A percentile compares a stretch with the other conserved stretches of the same genome.
Conservation (phyloP, 2,329 filamentous ascomycete species). For the Furcasterigmium furcatum region DNA sequence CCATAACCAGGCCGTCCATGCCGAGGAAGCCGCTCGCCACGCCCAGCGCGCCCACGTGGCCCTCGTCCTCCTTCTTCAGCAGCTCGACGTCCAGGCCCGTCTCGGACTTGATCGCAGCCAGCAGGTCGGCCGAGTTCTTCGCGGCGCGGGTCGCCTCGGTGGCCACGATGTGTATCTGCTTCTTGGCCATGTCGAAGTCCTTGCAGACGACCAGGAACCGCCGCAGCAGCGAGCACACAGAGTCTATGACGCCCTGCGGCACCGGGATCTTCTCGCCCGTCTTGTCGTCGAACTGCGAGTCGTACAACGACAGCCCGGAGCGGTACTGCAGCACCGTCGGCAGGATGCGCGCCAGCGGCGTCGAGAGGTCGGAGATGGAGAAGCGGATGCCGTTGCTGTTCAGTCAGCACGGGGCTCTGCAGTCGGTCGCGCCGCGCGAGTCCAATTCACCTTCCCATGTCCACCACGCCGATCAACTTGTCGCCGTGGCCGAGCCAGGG, state of each 20-base stretch:
- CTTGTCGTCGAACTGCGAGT: conserved; percentile 24
- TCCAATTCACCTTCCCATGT: conserved; percentile 30
- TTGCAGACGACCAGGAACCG: conserved; percentile 23
- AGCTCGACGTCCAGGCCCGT: conserved; percentile 60
- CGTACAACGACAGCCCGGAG: conserved; percentile 26
- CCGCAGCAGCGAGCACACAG: conserved; percentile 20
- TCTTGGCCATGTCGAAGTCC: conserved; percentile 19
- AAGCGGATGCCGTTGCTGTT: conserved; percentile 68
- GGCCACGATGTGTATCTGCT: conserved; percentile 24
- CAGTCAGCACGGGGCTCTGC: neutral
- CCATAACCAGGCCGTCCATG: conserved; percentile 67
- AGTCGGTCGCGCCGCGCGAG: neutral
- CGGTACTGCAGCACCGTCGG: conserved; percentile 38
- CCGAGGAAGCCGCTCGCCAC: conserved; percentile 60
- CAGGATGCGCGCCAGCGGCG: conserved; percentile 56
- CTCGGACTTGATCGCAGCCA: conserved; percentile 40
- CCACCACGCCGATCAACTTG: conserved; percentile 28
- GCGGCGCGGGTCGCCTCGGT: conserved; percentile 27
- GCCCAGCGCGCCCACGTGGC: conserved; percentile 61
- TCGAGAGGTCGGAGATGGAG: conserved; percentile 47
- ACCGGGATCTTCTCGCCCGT: conserved; percentile 25
- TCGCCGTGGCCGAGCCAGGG: conserved; percentile 25
- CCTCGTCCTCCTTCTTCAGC: conserved; percentile 64
- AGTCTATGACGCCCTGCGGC: conserved; percentile 19
- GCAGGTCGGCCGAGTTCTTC: conserved; percentile 22